Percentiles rank a stretch among this genome's conserved stretches.
Conservation (phyloP, 495 filamentous ascomycete species). For the Neurospora cerealis region DNA sequence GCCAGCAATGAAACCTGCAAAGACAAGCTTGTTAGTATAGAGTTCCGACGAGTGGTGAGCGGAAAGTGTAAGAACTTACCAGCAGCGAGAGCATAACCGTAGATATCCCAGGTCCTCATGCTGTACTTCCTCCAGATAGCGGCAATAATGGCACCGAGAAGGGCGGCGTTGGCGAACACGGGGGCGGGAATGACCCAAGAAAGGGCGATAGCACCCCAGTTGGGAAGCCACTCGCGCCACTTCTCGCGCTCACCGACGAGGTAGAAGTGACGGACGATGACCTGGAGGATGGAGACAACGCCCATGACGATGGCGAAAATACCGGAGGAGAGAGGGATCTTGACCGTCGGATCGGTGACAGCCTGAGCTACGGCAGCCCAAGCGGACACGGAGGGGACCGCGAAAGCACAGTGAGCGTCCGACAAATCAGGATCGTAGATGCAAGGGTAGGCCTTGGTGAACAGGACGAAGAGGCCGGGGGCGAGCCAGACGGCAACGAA, state of each 20-base stretch:
- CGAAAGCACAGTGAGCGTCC: conserved; percentile 40
- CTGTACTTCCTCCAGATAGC: conserved; percentile 48
- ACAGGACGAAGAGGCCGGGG: conserved; percentile 54
- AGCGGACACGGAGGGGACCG: conserved; percentile 50
- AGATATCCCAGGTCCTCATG: conserved; percentile 45
- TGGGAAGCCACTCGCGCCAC: conserved; percentile 50
- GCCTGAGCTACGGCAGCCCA: conserved; percentile 57
- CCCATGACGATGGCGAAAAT: conserved; percentile 49
- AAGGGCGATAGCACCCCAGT: conserved; percentile 57
- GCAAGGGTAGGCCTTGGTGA: conserved; percentile 56
- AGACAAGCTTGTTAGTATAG: too few species aligned
- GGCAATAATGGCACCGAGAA: conserved; percentile 48
- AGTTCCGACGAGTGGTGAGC: too few species aligned
- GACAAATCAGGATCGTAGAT: conserved; percentile 33
- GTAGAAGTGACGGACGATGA: conserved; percentile 48
- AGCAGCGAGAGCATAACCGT: conserved; percentile 57
- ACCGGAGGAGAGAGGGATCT: conserved; percentile 45
- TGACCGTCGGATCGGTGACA: conserved; percentile 48
- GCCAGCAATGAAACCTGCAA: conserved; percentile 45
- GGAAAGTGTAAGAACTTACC: conserved; percentile 17
- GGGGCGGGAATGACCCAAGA: conserved; percentile 46
- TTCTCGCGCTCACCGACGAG: conserved; percentile 36
- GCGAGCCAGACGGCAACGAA: conserved; percentile 53
- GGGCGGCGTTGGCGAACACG: conserved; percentile 38
- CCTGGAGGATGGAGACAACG: conserved; percentile 37